Evolutionary conservation across 305 asterid species (phyloP).

Genomic region (Ruellia speciosa): DNA sequence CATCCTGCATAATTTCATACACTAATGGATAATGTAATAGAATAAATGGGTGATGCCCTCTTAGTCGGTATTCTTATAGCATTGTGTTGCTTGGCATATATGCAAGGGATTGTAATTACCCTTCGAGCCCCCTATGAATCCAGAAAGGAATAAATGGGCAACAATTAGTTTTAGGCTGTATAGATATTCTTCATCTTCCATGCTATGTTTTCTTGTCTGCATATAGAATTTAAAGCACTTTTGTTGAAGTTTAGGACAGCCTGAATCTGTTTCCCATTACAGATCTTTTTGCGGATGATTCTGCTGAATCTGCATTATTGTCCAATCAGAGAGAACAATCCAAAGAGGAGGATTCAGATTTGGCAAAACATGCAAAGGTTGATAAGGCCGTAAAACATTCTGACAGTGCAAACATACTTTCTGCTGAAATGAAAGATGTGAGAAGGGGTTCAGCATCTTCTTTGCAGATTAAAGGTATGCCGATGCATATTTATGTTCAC

Average conservation of each 20-base stretch:
- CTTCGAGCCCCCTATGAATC: too few species aligned
- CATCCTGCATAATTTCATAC: too few species aligned
- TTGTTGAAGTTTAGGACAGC: too few species aligned
- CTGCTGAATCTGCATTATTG: conserved; percentile 31
- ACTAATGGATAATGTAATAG: too few species aligned
- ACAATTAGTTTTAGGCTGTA: too few species aligned
- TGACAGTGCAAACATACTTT: conserved; percentile 19
- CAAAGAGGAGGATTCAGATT: conserved; percentile 27
- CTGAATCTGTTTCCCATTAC: conserved; percentile 22
- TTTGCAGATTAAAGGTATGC: conserved; percentile 35
- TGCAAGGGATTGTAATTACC: too few species aligned
- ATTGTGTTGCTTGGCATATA: too few species aligned
- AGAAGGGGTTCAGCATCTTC: conserved; percentile 23
- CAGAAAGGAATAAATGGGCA: too few species aligned
- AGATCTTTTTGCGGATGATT: conserved; percentile 39
- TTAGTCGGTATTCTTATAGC: too few species aligned
- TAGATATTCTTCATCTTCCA: background rate
- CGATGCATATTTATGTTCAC: background rate
- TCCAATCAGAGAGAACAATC: conserved; percentile 28
- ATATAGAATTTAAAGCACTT: background rate
- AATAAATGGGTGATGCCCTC: too few species aligned
- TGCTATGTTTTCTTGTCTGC: background rate
- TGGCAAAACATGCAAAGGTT: conserved; percentile 23
- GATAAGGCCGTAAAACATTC: conserved; percentile 22
- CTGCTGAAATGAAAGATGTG: conserved; percentile 27